A percentile compares a stretch with the other conserved stretches of the same genome.
phyloP scores from a whole-genome alignment of 2,329 filamentous ascomycete species.

The Claviceps lovelessii region DNA sequence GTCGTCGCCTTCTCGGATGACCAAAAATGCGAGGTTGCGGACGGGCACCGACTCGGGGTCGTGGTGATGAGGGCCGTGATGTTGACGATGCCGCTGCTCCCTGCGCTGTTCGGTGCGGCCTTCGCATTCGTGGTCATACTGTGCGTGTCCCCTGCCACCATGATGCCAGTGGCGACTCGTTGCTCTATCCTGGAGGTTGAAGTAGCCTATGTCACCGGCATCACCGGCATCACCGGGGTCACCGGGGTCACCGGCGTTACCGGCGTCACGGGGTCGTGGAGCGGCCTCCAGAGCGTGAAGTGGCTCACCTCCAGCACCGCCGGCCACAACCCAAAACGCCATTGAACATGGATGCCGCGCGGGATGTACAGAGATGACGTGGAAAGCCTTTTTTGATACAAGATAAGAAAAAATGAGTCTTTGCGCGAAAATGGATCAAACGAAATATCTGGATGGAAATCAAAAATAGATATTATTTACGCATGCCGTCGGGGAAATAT shows the following conservation, averaged over 20 bases:
- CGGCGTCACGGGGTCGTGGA: not conserved
- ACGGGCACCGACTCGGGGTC: conserved; percentile 15
- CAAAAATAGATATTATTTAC: not conserved
- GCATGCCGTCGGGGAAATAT: not conserved
- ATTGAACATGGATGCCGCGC: conserved; percentile 19
- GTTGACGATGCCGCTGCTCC: not conserved
- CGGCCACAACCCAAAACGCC: conserved; percentile 26
- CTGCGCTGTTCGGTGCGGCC: not conserved
- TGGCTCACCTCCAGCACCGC: conserved; percentile 12
- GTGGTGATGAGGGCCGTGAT: not conserved
- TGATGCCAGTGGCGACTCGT: not conserved
- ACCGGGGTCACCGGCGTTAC: not conserved
- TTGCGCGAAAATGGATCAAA: not conserved
- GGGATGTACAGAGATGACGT: not conserved
- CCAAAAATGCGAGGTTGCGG: conserved; percentile 22
- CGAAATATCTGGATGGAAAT: not conserved
- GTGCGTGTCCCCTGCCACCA: not conserved
- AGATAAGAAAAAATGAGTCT: not conserved
- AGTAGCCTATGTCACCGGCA: not conserved
- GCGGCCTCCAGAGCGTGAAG: conserved; percentile 11
- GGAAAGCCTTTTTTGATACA: not conserved
- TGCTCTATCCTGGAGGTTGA: not conserved
- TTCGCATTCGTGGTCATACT: not conserved
- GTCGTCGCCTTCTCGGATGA: conserved; percentile 22
- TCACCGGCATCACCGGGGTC: not conserved